Evolutionary conservation across 768 basidiomycete genomes (phyloP).

Genomic region (Leccinum boreale): DNA sequence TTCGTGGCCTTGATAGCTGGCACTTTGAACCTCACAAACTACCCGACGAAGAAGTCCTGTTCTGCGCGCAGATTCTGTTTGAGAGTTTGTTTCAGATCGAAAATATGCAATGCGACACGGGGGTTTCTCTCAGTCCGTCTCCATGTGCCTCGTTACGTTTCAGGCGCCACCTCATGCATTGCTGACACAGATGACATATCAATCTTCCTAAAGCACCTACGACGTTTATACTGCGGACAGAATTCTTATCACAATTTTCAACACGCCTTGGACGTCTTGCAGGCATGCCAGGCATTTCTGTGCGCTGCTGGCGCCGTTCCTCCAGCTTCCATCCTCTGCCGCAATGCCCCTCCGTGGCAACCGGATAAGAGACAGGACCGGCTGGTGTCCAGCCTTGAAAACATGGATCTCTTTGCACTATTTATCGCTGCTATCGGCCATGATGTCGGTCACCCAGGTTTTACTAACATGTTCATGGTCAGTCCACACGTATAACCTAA

Average conservation of each 20-base stretch:
- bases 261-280: conserved; percentile 94
- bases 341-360: conserved; percentile 35
- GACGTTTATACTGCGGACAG: conserved; percentile 83
- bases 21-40: conserved; percentile 87
- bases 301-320: conserved; percentile 79
- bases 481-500: conserved; percentile 25
- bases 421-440: conserved; percentile 95
- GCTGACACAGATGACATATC: conserved; percentile 61
- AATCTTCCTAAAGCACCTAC: conserved; percentile 80
- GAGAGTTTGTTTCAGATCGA: conserved; percentile 80
- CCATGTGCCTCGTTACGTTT: conserved; percentile 17
- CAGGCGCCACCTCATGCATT: conserved; percentile 16
- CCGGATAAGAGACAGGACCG: conserved; percentile 38
- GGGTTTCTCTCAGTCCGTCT: conserved; percentile 56
- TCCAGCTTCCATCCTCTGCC: conserved; percentile 56
- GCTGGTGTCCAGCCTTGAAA: conserved; percentile 43
- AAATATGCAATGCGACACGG: conserved; percentile 59
- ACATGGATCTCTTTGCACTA: conserved; percentile 78
- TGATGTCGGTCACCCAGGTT: conserved; percentile 95
- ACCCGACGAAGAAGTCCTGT: conserved; percentile 75
- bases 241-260: conserved; percentile 99
- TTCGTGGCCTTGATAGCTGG: conserved; percentile 74
- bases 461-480: conserved; percentile 93
- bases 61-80: conserved; percentile 83
- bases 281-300: conserved; percentile 87